Base-by-base conservation (phyloP, 495 filamentous ascomycete species). In the Elaphomyces granulatus region DNA sequence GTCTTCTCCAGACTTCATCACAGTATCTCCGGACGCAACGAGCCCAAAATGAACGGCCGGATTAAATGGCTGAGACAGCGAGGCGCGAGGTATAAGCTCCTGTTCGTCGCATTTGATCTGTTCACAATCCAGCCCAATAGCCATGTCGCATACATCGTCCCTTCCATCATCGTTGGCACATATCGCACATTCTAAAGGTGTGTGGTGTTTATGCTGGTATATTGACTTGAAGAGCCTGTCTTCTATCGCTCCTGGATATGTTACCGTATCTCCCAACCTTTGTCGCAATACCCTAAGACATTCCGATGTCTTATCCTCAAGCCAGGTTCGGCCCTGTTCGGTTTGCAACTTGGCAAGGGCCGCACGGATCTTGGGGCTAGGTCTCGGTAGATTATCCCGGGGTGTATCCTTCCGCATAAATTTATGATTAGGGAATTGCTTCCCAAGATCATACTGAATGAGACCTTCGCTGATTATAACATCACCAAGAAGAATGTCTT, bases 401-500 rank as follows among this genome's bases (percentile, higher is more conserved):
- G 46, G 7, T 2, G 42, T 44, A 16, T 51, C 41, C 35, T 56
- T 57, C 3, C 34, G 20, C 12, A 42, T 36, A 20, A 50, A 54
- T 15, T 39, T 37, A 21, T n/a, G n/a, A n/a, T 49, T 39, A 0
- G 55, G 44, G 14, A 49, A 52, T 32, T 50, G 56, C 15, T 49
- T 45, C 10, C 61, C 61, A 23, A 55, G 48, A 31, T 60, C 56
- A 36, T 53, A 58, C 32, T 62, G 50, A 2, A 64, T 42, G 6
- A 64, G 32, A 14, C 35, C 41, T 4, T 50, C 54, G 46, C 61
- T 62, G 20, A 70, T 57, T 12, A 68, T 47, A 0, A 66, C 59
- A 41, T 70, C 63, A 2, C 66, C 65, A 0, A 67, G 53, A 6
- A 63, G 28, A 6, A 59, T 37, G 15, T 59, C 52, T n/a, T 7